phyloP scores from a whole-genome alignment of 345 rosid species.

The Nephelium lappaceum region DNA sequence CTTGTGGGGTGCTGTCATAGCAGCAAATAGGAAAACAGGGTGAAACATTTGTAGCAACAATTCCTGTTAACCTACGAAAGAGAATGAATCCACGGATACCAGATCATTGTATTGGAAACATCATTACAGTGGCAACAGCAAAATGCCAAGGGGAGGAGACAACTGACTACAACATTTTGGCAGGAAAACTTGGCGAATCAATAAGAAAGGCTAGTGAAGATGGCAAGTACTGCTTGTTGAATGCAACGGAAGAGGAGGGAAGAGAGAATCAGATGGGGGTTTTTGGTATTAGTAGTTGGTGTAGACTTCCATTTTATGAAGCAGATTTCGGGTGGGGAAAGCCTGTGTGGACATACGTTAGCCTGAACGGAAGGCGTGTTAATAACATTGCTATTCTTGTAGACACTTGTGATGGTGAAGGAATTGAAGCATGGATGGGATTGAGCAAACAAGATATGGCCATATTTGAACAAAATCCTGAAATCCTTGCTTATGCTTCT shows the following conservation, averaged over 20 bases:
- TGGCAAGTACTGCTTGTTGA: not conserved
- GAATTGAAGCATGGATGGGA: constrained; percentile 23
- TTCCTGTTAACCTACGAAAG: constrained; percentile 14
- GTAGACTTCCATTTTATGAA: constrained; percentile 13
- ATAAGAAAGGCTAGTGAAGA: not conserved
- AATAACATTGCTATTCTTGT: not conserved
- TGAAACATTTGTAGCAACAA: not conserved
- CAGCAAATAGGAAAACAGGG: not conserved
- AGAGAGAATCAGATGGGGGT: not conserved
- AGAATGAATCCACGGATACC: constrained; percentile 20
- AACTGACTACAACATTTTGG: not conserved
- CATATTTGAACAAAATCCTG: constrained; percentile 19
- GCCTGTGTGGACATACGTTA: constrained; percentile 18
- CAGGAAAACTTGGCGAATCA: not conserved
- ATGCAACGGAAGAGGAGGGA: not conserved
- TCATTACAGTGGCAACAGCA: not conserved
- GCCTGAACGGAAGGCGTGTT: no score
- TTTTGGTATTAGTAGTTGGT: constrained; percentile 18
- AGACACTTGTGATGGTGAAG: constrained; percentile 15
- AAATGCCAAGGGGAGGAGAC: not conserved
- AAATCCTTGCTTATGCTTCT: not conserved
- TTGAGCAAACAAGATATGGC: constrained; percentile 1
- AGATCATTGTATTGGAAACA: constrained; percentile 17
- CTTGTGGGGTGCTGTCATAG: not conserved
- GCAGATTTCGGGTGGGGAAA: constrained; percentile 34